Conservation (phyloP, 345 rosid species). For the Punica granatum region DNA sequence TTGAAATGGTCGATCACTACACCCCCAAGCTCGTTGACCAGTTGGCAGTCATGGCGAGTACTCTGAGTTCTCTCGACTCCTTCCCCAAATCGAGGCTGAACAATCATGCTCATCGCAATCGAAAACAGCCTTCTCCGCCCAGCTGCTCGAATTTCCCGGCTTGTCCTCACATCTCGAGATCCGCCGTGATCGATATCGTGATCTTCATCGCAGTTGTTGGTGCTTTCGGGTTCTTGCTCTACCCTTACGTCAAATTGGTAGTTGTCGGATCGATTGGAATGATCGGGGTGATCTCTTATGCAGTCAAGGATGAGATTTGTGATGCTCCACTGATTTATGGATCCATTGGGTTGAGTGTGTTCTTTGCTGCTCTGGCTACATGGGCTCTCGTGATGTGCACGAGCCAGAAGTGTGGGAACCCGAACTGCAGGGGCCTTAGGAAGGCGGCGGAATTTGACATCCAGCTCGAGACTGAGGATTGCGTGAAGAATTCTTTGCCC, state of each 20-base stretch:
- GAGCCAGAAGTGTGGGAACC: slow-evolving; percentile 67
- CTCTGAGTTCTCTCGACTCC: slow-evolving; percentile 37
- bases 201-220: slow-evolving; percentile 62
- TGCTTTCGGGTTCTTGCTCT: slow-evolving; percentile 69
- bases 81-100: slow-evolving; percentile 33
- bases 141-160: slow-evolving; percentile 29
- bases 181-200: slow-evolving; percentile 67
- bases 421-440: slow-evolving; percentile 73
- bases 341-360: slow-evolving; percentile 55
- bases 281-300: slow-evolving; percentile 29
- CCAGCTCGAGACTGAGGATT: slow-evolving; percentile 85
- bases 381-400: slow-evolving; percentile 56
- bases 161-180: slow-evolving; percentile 52
- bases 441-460: slow-evolving; percentile 82
- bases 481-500: slow-evolving; percentile 49
- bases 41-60: slow-evolving; percentile 48
- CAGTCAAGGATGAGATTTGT: slow-evolving; percentile 57
- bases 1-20: slow-evolving; percentile 62
- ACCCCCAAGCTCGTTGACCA: slow-evolving; percentile 76
- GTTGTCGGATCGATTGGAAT: slow-evolving; percentile 29
- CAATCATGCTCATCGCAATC: slow-evolving; percentile 25
- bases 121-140: slow-evolving; percentile 28
- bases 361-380: slow-evolving; percentile 49
- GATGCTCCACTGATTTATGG: slow-evolving; percentile 59
- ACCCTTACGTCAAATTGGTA: slow-evolving; percentile 50